Conservation (phyloP, 1,284 basidiomycete genomes). For the Pterula multifida region DNA sequence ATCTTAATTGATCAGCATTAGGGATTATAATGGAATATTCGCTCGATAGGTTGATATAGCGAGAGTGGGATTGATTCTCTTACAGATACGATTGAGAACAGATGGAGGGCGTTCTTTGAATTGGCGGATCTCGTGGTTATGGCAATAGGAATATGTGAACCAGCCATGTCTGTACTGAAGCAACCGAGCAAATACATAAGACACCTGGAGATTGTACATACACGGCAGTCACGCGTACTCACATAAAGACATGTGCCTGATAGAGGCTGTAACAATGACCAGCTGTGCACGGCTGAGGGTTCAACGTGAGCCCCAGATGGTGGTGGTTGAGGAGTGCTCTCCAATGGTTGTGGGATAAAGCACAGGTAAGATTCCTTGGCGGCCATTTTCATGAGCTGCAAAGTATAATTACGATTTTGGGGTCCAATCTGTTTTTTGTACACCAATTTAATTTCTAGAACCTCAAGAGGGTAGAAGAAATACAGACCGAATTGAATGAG, state of each 20-base stretch:
- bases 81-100: background rate
- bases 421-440: constrained; percentile 7
- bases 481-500: constrained; percentile 15
- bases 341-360: constrained; percentile 54
- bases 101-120: constrained; percentile 59
- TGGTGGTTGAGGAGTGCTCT: constrained; percentile 26
- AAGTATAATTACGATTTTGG: constrained; percentile 24
- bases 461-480: constrained; percentile 9
- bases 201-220: constrained; percentile 12
- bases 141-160: constrained; percentile 96
- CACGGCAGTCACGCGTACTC: constrained; percentile 27
- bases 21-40: too few species aligned
- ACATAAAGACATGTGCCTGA: constrained; percentile 73
- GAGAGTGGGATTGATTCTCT: constrained; percentile 16
- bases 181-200: constrained; percentile 10
- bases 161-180: constrained; percentile 72
- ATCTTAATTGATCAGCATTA: background rate
- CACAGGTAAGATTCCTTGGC: constrained; percentile 58
- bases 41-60: background rate
- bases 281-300: constrained; percentile 56
- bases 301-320: constrained; percentile 45
- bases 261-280: constrained; percentile 69
- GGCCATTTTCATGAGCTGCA: constrained; percentile 64
- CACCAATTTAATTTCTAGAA: constrained; percentile 7
- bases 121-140: constrained; percentile 80